A percentile compares a stretch with the other conserved stretches of the same genome.
These are phyloP conservation scores for Gaeumannomyces tritici DNA, from an alignment of 2,329 filamentous ascomycete genomes.

Conservation along the genomic window DNA sequence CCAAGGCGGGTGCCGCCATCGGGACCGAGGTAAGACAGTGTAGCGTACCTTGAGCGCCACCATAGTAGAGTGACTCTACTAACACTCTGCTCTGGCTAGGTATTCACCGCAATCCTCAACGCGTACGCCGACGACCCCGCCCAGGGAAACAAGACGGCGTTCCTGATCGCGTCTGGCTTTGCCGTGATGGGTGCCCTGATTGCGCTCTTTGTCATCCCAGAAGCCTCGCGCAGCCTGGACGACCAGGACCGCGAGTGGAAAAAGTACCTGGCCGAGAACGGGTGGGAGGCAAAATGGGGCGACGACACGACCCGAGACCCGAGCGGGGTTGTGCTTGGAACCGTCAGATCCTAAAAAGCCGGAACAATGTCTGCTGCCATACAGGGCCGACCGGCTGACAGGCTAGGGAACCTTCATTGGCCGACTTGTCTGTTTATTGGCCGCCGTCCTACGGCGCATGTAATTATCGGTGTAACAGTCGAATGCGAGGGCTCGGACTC, in stretches of 20 bases:
- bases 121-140: conserved; percentile 24
- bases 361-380: too few species aligned
- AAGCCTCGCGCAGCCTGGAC: conserved; percentile 22
- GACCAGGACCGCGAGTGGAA: conserved; percentile 34
- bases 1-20: conserved; percentile 39
- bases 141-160: conserved; percentile 37
- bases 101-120: conserved; percentile 40
- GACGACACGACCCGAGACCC: conserved; percentile 19
- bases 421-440: background rate
- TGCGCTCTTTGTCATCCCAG: conserved; percentile 34
- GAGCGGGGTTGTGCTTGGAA: conserved; percentile 6
- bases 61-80: too few species aligned
- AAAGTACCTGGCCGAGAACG: conserved; percentile 29
- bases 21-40: conserved; percentile 25
- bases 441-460: background rate
- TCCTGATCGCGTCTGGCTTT: conserved; percentile 40
- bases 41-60: background rate
- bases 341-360: background rate
- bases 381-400: too few species aligned
- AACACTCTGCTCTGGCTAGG: conserved; percentile 8
- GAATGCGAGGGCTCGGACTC: background rate
- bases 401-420: background rate
- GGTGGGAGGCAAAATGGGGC: conserved; percentile 26
- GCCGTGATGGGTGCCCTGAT: conserved; percentile 33
- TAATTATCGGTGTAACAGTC: background rate